Conservation (phyloP, 2,329 filamentous ascomycete genomes). For the Lasiodiplodia hormozganensis region DNA sequence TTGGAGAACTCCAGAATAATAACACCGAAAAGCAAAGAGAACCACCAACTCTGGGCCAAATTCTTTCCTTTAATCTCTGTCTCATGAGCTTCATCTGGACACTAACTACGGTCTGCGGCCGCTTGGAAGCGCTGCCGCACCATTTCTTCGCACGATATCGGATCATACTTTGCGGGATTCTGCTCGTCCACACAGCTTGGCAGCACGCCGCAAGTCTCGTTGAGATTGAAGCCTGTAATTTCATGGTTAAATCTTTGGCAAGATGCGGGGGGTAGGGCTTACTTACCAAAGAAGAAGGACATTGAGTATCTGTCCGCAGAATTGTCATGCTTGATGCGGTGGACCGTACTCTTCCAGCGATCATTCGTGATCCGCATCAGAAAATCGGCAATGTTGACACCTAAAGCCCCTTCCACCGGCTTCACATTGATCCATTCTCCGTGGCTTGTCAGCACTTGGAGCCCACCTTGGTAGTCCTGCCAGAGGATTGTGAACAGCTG, state of each 20-base stretch:
- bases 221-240: constrained; percentile 49
- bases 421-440: constrained; percentile 50
- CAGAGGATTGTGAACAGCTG: constrained; percentile 59
- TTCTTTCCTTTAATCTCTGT: not conserved
- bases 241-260: constrained; percentile 53
- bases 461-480: constrained; percentile 39
- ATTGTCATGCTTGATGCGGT: constrained; percentile 54
- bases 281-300: constrained; percentile 64
- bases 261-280: constrained; percentile 45
- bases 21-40: not conserved
- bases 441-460: constrained; percentile 52
- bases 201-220: constrained; percentile 20
- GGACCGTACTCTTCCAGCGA: constrained; percentile 49
- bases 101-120: not conserved
- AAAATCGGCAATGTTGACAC: constrained; percentile 52
- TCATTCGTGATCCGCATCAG: constrained; percentile 51
- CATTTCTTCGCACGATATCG: constrained; percentile 40
- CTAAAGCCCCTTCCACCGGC: constrained; percentile 44
- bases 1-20: not conserved
- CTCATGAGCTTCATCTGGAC: too few relatives aligned
- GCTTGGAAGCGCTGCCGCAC: constrained; percentile 6
- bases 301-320: constrained; percentile 57
- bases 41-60: not conserved
- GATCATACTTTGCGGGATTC: constrained; percentile 57
- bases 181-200: constrained; percentile 53